Evolutionary conservation across 2,329 filamentous ascomycete genomes (phyloP).

Genomic region (Fusarium redolens): DNA sequence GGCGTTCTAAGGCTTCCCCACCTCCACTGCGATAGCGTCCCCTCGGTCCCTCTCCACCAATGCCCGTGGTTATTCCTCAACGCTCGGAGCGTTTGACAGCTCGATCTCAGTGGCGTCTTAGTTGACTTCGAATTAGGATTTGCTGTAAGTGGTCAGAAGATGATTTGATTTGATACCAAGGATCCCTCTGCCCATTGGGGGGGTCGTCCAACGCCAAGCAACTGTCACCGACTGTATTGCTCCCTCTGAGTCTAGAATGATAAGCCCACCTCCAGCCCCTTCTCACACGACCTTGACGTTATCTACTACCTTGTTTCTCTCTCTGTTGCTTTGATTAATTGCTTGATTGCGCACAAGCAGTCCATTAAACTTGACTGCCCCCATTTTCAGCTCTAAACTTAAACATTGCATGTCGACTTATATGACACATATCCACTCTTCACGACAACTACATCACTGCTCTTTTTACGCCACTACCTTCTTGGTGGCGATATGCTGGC

Average conservation of each 20-base stretch:
- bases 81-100: slow-evolving; percentile 38
- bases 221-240: slow-evolving; percentile 27
- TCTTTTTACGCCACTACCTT: not conserved
- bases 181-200: slow-evolving; percentile 10
- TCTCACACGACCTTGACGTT: slow-evolving; percentile 27
- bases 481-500: slow-evolving; percentile 38
- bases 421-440: not conserved
- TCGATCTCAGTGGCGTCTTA: slow-evolving; percentile 30
- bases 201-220: slow-evolving; percentile 35
- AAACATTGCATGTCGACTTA: slow-evolving; percentile 16
- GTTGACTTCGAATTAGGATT: slow-evolving; percentile 4
- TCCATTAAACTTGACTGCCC: slow-evolving; percentile 4
- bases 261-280: slow-evolving; percentile 44
- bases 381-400: slow-evolving; percentile 8
- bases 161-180: slow-evolving; percentile 7
- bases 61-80: slow-evolving; percentile 20
- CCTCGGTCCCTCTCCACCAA: slow-evolving; percentile 24
- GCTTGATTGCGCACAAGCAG: not conserved
- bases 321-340: slow-evolving; percentile 10
- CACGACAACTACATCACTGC: not conserved
- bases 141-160: not conserved
- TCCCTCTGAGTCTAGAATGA: slow-evolving; percentile 26
- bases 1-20: slow-evolving; percentile 11
- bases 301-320: slow-evolving; percentile 9
- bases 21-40: slow-evolving; percentile 29